phyloP scores from a whole-genome alignment of 202 grass and related monocot genomes.

The Schoenoplectus triqueter region DNA sequence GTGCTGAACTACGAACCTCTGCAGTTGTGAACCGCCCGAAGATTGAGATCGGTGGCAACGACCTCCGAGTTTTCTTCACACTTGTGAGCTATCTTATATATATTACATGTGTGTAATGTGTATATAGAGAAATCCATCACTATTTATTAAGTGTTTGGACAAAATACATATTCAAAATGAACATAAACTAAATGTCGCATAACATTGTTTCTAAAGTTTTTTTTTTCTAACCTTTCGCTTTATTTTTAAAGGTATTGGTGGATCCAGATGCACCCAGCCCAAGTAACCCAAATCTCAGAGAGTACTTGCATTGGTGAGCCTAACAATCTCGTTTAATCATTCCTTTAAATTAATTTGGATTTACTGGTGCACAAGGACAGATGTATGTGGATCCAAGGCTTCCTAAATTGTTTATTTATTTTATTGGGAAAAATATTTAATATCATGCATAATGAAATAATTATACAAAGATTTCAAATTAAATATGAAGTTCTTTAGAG shows the following conservation, averaged over 20 bases:
- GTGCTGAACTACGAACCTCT: constrained; percentile 50
- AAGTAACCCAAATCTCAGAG: constrained; percentile 64
- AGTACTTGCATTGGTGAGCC: constrained; percentile 75
- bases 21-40: constrained; percentile 47
- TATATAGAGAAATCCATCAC: no score
- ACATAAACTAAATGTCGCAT: neutral
- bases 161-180: neutral
- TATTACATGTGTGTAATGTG: neutral
- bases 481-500: no score
- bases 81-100: constrained; percentile 42
- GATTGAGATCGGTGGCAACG: constrained; percentile 55
- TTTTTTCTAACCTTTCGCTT: neutral
- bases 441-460: no score
- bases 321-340: constrained; percentile 9
- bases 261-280: constrained; percentile 82
- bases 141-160: no score
- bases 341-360: neutral
- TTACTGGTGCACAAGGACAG: neutral
- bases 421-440: no score
- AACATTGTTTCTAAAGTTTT: neutral
- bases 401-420: no score
- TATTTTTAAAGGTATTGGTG: constrained; percentile 51
- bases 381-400: no score
- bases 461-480: no score
- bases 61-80: constrained; percentile 63